Percentiles rank a stretch among this genome's conserved stretches.
phyloP scores from a whole-genome alignment of 371 early-diverging fungal genomes.

The Saksenaea vasiformis region DNA sequence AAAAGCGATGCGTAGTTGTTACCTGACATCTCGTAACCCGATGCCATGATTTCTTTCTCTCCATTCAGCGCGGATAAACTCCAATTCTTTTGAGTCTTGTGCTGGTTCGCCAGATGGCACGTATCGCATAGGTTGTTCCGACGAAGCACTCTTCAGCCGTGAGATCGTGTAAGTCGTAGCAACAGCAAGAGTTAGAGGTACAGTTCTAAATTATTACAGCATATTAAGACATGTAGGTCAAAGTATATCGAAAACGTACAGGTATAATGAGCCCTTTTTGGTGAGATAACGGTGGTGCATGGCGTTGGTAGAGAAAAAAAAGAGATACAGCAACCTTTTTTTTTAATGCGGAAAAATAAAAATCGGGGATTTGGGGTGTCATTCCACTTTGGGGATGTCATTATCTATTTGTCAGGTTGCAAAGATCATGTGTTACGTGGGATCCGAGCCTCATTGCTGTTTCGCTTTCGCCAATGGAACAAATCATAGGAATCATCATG shows the following conservation, averaged over 20 bases:
- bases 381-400: neutral
- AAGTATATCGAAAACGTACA: neutral
- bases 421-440: too few species aligned
- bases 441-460: too few species aligned
- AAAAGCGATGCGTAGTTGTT: neutral
- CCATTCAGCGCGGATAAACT: constrained; percentile 4
- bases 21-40: constrained; percentile 11
- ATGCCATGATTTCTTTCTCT: constrained; percentile 7
- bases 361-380: too few species aligned
- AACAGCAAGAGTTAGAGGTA: neutral
- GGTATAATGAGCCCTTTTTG: too few species aligned
- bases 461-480: too few species aligned
- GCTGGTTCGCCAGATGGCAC: constrained; percentile 2
- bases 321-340: too few species aligned
- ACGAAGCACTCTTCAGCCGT: neutral
- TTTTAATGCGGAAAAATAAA: too few species aligned
- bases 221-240: too few species aligned
- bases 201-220: neutral
- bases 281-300: too few species aligned
- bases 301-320: too few species aligned
- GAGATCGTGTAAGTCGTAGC: neutral
- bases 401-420: too few species aligned
- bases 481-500: neutral
- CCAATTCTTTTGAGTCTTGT: constrained; percentile 4
- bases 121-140: neutral